Evolutionary conservation across 2,329 filamentous ascomycete genomes (phyloP).

Genomic region (Exutisphaerella laricina): DNA sequence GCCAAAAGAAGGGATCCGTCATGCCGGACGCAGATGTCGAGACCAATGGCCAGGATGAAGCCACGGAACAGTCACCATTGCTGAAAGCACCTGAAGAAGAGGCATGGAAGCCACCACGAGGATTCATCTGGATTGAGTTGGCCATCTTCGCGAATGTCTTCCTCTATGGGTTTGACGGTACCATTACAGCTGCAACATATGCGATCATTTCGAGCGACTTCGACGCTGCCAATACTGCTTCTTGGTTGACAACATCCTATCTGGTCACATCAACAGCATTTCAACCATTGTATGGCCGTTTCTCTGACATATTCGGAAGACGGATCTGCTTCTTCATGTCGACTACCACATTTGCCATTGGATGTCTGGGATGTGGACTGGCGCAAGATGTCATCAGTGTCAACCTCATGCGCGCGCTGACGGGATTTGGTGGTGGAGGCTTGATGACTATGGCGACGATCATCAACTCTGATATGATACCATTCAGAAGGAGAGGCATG

Average conservation of each 20-base stretch:
- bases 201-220: conserved; percentile 41
- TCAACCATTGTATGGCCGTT: conserved; percentile 56
- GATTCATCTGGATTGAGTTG: conserved; percentile 20
- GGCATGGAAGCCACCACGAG: conserved; percentile 18
- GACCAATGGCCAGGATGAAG: not conserved
- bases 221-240: conserved; percentile 22
- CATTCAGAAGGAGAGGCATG: conserved; percentile 51
- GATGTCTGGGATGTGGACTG: conserved; percentile 31
- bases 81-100: conserved; percentile 18
- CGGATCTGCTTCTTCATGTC: conserved; percentile 41
- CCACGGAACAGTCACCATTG: conserved; percentile 12
- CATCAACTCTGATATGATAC: conserved; percentile 58
- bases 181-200: conserved; percentile 20
- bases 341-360: conserved; percentile 29
- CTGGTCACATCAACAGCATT: conserved; percentile 57
- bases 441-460: conserved; percentile 34
- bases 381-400: conserved; percentile 24
- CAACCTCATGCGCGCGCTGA: conserved; percentile 29
- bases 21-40: conserved; percentile 2
- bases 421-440: conserved; percentile 31
- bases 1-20: not conserved
- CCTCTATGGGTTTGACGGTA: conserved; percentile 20
- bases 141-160: conserved; percentile 22
- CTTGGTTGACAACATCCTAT: conserved; percentile 50
- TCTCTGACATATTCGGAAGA: conserved; percentile 37